Conservation (phyloP, 75 land plant species). For the Cunninghamia lanceolata region DNA sequence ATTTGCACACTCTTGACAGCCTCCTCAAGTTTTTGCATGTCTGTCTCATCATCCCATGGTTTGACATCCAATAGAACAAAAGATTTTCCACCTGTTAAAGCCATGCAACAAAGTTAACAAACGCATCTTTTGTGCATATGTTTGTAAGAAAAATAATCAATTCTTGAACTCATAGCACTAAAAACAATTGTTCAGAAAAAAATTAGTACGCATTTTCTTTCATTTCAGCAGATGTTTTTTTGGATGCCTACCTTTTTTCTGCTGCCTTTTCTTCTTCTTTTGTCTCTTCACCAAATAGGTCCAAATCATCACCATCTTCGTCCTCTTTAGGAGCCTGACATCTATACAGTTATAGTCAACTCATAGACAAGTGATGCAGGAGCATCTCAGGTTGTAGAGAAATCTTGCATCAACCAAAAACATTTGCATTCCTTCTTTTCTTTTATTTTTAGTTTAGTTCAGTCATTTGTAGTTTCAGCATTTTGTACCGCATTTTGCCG, state of each 20-base stretch:
- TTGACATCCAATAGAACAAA: conserved; percentile 91
- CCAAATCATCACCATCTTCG: conserved; percentile 63
- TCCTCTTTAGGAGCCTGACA: conserved; percentile 41
- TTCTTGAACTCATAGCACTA: background rate
- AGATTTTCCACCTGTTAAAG: conserved; percentile 79
- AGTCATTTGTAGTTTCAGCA: too few relatives aligned
- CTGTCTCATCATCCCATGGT: conserved; percentile 99
- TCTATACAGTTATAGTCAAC: conserved; percentile 11
- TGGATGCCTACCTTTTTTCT: conserved; percentile 46
- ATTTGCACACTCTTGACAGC: conserved; percentile 64
- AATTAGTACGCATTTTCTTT: conserved; percentile 53
- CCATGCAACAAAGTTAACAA: background rate
- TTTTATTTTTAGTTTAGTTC: too few relatives aligned
- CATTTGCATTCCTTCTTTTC: too few relatives aligned
- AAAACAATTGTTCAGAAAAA: background rate
- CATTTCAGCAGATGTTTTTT: conserved; percentile 50
- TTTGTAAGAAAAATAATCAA: background rate
- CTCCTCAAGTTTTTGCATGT: too few relatives aligned
- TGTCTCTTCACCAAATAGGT: conserved; percentile 57
- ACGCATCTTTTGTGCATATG: background rate
- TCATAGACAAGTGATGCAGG: too few relatives aligned
- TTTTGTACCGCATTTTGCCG: too few relatives aligned
- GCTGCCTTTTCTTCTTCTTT: conserved; percentile 69
- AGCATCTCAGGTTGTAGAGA: too few relatives aligned
- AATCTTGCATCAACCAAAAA: too few relatives aligned